Percentiles rank a stretch among this genome's conserved stretches.
Conservation (phyloP, 2,329 filamentous ascomycete genomes). For the Stachybotrys echinatus region DNA sequence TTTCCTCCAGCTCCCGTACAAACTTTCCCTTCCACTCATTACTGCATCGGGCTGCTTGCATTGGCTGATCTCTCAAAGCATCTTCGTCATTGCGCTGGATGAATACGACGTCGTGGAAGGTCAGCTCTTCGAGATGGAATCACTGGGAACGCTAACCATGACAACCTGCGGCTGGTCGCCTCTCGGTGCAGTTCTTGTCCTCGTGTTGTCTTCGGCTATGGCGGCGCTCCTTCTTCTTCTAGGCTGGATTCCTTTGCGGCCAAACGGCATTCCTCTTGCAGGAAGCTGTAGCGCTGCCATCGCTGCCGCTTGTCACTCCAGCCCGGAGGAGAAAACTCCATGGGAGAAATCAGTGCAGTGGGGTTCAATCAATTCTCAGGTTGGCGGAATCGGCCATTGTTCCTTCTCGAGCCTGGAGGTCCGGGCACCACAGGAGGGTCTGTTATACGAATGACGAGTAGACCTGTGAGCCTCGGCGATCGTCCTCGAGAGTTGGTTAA, state of each 20-base stretch:
- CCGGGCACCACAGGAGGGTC: neutral
- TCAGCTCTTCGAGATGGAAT: neutral
- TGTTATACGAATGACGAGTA: neutral
- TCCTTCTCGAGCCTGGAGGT: neutral
- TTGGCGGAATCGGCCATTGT: neutral
- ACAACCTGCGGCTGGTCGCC: neutral
- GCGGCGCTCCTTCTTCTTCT: neutral
- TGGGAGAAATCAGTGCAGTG: neutral
- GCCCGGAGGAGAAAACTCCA: neutral
- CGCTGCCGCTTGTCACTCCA: neutral
- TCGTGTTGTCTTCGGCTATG: neutral
- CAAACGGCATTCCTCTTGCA: neutral
- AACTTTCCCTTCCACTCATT: slow-evolving; percentile 12
- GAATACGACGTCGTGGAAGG: neutral
- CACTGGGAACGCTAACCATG: neutral
- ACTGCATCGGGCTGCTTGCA: slow-evolving; percentile 9
- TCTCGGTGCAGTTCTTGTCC: neutral
- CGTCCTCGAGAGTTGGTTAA: too few relatives aligned
- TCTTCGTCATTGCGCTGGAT: neutral
- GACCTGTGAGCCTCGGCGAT: too few relatives aligned
- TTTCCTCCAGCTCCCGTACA: slow-evolving; percentile 15
- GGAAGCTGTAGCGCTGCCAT: neutral
- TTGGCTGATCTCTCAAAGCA: slow-evolving; percentile 9
- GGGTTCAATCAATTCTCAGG: neutral
- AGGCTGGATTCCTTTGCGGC: neutral